phyloP scores from a whole-genome alignment of 2,329 filamentous ascomycete genomes.

The Talaromyces rugulosus region DNA sequence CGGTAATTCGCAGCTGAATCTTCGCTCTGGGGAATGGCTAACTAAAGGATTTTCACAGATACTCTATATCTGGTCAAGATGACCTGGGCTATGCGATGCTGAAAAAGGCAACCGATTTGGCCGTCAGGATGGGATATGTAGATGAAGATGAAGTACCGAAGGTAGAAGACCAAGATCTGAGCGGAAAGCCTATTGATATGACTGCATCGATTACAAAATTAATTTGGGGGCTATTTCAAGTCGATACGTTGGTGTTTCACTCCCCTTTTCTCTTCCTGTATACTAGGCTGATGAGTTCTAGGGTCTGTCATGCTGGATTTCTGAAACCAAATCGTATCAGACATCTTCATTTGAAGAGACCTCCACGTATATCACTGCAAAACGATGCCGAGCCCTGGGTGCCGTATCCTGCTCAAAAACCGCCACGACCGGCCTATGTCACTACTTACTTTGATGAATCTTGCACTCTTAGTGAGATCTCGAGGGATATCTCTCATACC shows the following conservation, averaged over 20 bases:
- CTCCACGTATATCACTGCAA: constrained; percentile 15
- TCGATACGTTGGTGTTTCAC: constrained; percentile 31
- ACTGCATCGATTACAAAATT: constrained; percentile 27
- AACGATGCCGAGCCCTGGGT: constrained; percentile 24
- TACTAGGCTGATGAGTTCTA: constrained; percentile 9
- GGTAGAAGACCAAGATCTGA: constrained; percentile 17
- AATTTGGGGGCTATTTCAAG: constrained; percentile 35
- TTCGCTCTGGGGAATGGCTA: neutral
- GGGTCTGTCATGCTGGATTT: constrained; percentile 32
- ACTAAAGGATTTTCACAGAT: constrained; percentile 17
- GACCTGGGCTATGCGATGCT: constrained; percentile 36
- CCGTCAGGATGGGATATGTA: constrained; percentile 29
- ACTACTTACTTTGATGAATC: constrained; percentile 31
- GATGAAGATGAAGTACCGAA: constrained; percentile 20
- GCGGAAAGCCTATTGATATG: constrained; percentile 26
- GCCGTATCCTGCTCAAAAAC: constrained; percentile 30
- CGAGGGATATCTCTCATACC: constrained; percentile 30
- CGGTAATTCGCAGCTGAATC: constrained; percentile 10
- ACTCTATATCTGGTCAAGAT: constrained; percentile 32
- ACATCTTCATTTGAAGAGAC: constrained; percentile 26
- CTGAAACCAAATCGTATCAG: constrained; percentile 31
- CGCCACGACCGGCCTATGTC: constrained; percentile 22
- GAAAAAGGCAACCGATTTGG: constrained; percentile 32
- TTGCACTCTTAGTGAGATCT: constrained; percentile 31
- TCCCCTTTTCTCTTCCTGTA: neutral